These are phyloP conservation scores for Prunus fruticosa DNA, from an alignment of 306 rosid genomes.

Conservation along the genomic window DNA sequence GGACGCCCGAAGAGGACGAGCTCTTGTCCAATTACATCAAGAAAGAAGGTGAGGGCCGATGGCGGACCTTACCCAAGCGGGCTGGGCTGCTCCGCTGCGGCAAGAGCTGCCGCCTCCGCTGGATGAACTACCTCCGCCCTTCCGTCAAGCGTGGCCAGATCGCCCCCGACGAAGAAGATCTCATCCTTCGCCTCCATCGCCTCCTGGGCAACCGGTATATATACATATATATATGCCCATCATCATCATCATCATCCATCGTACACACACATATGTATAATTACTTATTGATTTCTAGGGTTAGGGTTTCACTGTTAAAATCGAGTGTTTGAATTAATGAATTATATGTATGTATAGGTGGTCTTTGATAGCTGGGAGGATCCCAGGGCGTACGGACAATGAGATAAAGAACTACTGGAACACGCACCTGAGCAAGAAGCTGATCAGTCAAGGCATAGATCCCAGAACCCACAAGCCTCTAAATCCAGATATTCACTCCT, in stretches of 20 bases:
- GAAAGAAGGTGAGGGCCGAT: conserved; percentile 79
- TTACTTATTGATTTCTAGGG: background rate
- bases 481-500: background rate
- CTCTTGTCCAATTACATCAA: conserved; percentile 46
- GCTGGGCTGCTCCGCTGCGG: conserved; percentile 88
- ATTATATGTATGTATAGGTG: conserved; percentile 39
- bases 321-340: too few species aligned
- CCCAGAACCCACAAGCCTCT: conserved; percentile 90
- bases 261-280: background rate
- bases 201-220: conserved; percentile 73
- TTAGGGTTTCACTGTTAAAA: conserved; percentile 10
- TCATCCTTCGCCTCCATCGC: conserved; percentile 93
- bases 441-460: conserved; percentile 86
- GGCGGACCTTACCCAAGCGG: conserved; percentile 76
- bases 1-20: conserved; percentile 80
- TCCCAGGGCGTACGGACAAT: conserved; percentile 84
- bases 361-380: conserved; percentile 95
- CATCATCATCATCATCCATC: background rate
- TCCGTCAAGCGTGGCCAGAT: conserved; percentile 86
- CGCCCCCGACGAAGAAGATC: conserved; percentile 90
- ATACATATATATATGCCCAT: background rate
- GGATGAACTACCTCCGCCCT: conserved; percentile 97
- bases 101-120: conserved; percentile 88
- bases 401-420: conserved; percentile 94
- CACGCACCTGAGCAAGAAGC: conserved; percentile 88